These are phyloP conservation scores for Candida sphagnicola DNA, from an alignment of 805 yeast species.

Conservation along the genomic window DNA sequence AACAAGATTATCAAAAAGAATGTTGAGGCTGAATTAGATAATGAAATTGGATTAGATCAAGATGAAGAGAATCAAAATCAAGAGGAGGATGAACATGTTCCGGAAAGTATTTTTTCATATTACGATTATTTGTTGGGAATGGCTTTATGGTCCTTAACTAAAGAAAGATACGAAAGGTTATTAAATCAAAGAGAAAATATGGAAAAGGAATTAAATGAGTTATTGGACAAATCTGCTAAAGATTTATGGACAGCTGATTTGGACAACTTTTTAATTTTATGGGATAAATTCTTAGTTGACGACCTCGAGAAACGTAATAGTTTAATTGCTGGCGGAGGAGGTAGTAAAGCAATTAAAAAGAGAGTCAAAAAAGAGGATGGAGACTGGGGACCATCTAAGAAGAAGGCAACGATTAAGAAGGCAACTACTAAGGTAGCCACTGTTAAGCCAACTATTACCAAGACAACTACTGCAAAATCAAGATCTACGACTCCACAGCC, in stretches of 20 bases:
- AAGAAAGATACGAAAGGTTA: conserved; percentile 80
- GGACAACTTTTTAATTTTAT: conserved; percentile 63
- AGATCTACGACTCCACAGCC: conserved; percentile 6
- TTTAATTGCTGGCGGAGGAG: conserved; percentile 40
- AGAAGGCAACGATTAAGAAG: conserved; percentile 9
- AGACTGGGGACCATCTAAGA: conserved; percentile 10
- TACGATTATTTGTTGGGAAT: conserved; percentile 88
- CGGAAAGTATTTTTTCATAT: conserved; percentile 56
- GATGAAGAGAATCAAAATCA: conserved; percentile 36
- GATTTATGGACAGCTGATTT: conserved; percentile 87
- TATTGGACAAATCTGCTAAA: conserved; percentile 70
- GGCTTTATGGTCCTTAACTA: conserved; percentile 91
- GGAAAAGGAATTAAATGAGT: conserved; percentile 62
- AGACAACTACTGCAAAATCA: no score
- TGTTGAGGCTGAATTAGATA: conserved; percentile 38
- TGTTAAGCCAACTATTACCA: conserved; percentile 4
- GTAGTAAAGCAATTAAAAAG: conserved; percentile 30
- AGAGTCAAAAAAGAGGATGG: conserved; percentile 11
- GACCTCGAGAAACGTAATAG: conserved; percentile 60
- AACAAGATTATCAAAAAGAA: conserved; percentile 58
- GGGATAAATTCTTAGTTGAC: conserved; percentile 62
- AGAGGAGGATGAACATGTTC: conserved; percentile 43
- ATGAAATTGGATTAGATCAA: conserved; percentile 19
- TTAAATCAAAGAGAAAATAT: conserved; percentile 68
- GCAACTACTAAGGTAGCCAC: neutral